A percentile compares a stretch with the other conserved stretches of the same genome.
Conservation (phyloP, 1,284 basidiomycete genomes). For the Stereum hirsutum region DNA sequence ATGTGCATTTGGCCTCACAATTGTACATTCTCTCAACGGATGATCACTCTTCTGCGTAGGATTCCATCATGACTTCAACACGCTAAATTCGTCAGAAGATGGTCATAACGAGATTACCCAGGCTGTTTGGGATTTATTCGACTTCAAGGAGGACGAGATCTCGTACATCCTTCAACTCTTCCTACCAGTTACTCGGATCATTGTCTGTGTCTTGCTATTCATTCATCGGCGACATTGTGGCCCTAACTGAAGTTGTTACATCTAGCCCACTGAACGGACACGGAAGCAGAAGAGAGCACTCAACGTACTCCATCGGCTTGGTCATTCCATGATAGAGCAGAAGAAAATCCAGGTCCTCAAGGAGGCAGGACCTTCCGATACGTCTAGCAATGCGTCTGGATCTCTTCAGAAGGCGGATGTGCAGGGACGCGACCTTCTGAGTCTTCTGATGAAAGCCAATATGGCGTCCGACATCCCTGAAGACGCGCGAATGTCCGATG, state of each 20-base stretch:
- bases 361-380: too few relatives aligned
- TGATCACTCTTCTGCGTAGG: too few relatives aligned
- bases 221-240: too few relatives aligned
- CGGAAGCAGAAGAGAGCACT: not conserved
- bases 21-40: constrained; percentile 8
- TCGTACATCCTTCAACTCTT: constrained; percentile 5
- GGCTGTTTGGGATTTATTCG: constrained; percentile 24
- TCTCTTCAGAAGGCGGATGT: constrained; percentile 20
- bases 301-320: constrained; percentile 19
- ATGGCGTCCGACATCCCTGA: constrained; percentile 48
- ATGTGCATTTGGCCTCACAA: not conserved
- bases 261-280: constrained; percentile 9
- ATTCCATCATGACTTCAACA: constrained; percentile 47
- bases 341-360: not conserved
- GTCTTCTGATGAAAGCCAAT: constrained; percentile 53
- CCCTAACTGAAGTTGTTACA: too few relatives aligned
- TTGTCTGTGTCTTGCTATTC: constrained; percentile 7
- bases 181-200: constrained; percentile 7
- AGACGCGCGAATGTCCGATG: constrained; percentile 55
- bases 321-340: constrained; percentile 27
- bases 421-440: constrained; percentile 37
- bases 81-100: constrained; percentile 15
- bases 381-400: not conserved
- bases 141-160: constrained; percentile 2
- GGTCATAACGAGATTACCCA: constrained; percentile 27